Evolutionary conservation across 2,329 filamentous ascomycete species (phyloP).

Genomic region (Diaporthe citrichinensis): DNA sequence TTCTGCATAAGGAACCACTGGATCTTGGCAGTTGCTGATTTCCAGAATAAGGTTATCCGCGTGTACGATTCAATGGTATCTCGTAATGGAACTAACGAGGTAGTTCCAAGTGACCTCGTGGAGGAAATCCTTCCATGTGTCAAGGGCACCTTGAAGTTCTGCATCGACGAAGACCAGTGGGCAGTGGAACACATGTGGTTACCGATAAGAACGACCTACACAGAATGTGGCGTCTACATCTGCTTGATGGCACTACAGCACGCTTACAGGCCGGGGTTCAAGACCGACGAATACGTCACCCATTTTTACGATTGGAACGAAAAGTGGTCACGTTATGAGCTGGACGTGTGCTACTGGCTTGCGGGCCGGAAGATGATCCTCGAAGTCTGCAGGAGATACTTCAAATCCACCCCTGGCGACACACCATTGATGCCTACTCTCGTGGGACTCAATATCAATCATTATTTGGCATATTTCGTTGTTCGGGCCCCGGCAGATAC

Average conservation of each 20-base stretch:
- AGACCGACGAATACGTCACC: background rate
- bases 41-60: background rate
- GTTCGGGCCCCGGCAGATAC: no score
- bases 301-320: no score
- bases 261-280: background rate
- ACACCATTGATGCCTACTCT: background rate
- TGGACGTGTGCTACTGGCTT: background rate
- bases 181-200: background rate
- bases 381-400: background rate
- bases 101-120: no score
- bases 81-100: accelerated
- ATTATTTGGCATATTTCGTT: no score
- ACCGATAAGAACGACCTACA: background rate
- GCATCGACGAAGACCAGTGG: background rate
- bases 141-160: background rate
- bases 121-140: background rate
- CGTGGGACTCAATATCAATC: no score
- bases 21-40: background rate
- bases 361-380: background rate
- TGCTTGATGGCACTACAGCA: constrained; percentile 20
- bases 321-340: background rate
- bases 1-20: background rate
- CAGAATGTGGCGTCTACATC: constrained; percentile 18
- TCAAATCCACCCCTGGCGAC: background rate
- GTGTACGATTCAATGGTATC: background rate